Percentiles rank a stretch among this genome's conserved stretches.
Conservation (phyloP, 192 early-diverging fungal genomes). For the Backusella mclennaniae region DNA sequence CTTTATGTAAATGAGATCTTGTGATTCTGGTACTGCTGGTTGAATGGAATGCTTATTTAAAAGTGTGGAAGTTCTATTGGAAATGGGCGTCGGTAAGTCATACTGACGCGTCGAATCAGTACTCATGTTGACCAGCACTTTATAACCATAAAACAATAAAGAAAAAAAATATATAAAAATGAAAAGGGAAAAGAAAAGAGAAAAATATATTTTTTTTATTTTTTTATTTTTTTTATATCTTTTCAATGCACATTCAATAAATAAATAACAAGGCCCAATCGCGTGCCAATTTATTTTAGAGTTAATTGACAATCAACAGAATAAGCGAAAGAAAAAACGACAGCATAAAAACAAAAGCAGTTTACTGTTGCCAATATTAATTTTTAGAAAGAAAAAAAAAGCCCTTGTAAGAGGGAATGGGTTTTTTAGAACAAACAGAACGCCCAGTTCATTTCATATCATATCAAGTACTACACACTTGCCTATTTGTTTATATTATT, state of each 20-base stretch:
- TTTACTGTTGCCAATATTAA: too few species aligned
- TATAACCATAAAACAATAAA: background rate
- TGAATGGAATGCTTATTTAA: background rate
- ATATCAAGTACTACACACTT: too few species aligned
- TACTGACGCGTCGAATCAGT: constrained; percentile 22
- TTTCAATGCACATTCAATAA: background rate
- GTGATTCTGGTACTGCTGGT: constrained; percentile 18
- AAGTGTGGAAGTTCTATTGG: background rate
- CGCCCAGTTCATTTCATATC: too few species aligned
- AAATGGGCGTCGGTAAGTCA: background rate
- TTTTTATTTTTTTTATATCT: background rate
- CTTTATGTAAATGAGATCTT: constrained; percentile 29
- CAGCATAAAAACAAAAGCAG: too few species aligned
- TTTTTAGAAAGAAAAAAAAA: too few species aligned
- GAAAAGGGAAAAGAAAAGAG: background rate
- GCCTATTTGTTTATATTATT: too few species aligned
- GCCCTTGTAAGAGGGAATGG: too few species aligned
- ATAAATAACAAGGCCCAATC: background rate
- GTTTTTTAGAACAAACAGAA: too few species aligned
- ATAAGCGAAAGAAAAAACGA: too few species aligned
- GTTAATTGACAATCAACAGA: too few species aligned
- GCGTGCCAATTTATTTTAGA: too few species aligned
- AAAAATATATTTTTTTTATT: background rate
- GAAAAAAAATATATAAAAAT: background rate
- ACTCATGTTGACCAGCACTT: background rate